Percentiles rank a stretch among this genome's conserved stretches.
Conservation (phyloP, 2,329 filamentous ascomycete species). For the Fusarium sp. region DNA sequence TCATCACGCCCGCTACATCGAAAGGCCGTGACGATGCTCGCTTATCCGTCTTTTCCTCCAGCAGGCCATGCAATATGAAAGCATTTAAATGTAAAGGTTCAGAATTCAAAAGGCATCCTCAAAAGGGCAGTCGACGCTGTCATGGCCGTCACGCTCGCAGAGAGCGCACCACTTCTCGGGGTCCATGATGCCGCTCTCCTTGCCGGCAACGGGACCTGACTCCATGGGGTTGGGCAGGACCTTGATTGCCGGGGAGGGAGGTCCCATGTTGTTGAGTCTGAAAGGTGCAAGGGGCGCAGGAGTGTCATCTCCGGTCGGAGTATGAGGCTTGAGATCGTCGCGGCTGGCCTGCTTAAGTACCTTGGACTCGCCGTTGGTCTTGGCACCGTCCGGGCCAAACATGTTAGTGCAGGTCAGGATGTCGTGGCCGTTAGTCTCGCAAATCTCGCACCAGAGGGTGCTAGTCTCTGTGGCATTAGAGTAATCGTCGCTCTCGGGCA, state of each 20-base stretch:
- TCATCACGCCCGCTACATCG: constrained; percentile 44
- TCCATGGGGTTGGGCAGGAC: constrained; percentile 72
- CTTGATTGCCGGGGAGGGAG: constrained; percentile 55
- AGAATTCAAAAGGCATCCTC: constrained; percentile 77
- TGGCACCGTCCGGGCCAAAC: constrained; percentile 66
- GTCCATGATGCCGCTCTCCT: constrained; percentile 81
- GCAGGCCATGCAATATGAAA: constrained; percentile 20
- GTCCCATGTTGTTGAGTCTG: constrained; percentile 57
- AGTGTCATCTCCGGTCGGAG: constrained; percentile 59
- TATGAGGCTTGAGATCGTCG: constrained; percentile 55
- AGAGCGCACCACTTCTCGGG: constrained; percentile 95
- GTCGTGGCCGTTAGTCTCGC: constrained; percentile 90
- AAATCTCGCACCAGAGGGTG: constrained; percentile 92
- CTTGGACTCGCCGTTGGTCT: constrained; percentile 47
- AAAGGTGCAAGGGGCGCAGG: constrained; percentile 67
- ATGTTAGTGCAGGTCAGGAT: constrained; percentile 95
- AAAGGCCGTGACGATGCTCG: constrained; percentile 35
- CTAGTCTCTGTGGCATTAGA: constrained; percentile 78
- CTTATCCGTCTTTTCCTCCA: constrained; percentile 18
- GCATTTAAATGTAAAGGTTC: constrained; percentile 10
- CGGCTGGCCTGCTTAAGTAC: constrained; percentile 51
- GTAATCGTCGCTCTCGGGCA: constrained; percentile 76
- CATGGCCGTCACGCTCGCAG: constrained; percentile 95
- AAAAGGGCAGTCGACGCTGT: constrained; percentile 94
- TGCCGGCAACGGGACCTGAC: constrained; percentile 77